Percentiles rank a stretch among this genome's conserved stretches.
Evolutionary conservation across 345 rosid species (phyloP).

Genomic region (Theobroma cacao): DNA sequence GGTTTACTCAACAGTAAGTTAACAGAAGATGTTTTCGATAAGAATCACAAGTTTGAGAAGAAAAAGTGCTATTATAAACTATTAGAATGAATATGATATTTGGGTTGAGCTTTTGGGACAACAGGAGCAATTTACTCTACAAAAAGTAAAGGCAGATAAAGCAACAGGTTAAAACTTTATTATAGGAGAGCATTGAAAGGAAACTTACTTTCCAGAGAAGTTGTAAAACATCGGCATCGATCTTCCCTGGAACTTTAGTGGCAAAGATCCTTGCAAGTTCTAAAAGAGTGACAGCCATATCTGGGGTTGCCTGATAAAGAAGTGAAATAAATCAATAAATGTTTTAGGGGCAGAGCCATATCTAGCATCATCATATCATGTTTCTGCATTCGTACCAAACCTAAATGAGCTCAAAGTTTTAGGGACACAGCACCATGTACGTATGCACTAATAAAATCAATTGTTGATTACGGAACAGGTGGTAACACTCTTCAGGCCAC

Average conservation of each 20-base stretch:
- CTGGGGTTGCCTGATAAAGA: constrained; percentile 84
- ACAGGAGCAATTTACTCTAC: not conserved
- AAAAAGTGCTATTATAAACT: not conserved
- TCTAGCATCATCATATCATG: not conserved
- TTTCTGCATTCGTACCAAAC: not conserved
- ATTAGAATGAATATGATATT: not conserved
- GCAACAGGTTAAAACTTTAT: not conserved
- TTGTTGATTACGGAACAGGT: not conserved
- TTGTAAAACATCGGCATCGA: constrained; percentile 97
- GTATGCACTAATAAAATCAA: not conserved
- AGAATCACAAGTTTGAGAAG: not conserved
- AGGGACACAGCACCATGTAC: not conserved
- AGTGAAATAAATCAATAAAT: constrained; percentile 16
- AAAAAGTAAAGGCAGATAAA: not conserved
- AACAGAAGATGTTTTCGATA: not conserved
- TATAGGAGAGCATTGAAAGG: not conserved
- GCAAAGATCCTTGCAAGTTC: constrained; percentile 99
- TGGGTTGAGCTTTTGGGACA: not conserved
- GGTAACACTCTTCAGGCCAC: not conserved
- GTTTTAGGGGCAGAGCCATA: too few relatives aligned
- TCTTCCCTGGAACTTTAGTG: constrained; percentile 99
- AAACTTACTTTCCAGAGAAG: constrained; percentile 86
- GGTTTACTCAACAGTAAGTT: not conserved
- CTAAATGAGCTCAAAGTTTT: not conserved
- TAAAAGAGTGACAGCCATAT: constrained; percentile 99